Percentiles rank a stretch among this genome's conserved stretches.
Evolutionary conservation across 495 filamentous ascomycete genomes (phyloP).

Genomic region (Penicillium pulvis): DNA sequence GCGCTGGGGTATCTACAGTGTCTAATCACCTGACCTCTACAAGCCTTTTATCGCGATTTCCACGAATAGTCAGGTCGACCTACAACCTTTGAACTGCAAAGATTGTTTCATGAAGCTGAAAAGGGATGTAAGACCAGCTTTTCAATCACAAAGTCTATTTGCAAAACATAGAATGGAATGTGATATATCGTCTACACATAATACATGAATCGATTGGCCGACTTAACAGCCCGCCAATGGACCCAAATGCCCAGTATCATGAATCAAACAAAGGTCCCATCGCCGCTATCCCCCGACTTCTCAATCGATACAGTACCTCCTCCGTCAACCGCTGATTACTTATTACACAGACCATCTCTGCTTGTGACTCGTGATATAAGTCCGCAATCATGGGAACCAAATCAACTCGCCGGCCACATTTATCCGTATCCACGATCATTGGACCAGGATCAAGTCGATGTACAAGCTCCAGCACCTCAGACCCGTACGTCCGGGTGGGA

Average conservation of each 20-base stretch:
- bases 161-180: too few species aligned
- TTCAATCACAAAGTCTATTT: too few species aligned
- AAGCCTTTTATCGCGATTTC: too few species aligned
- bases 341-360: constrained; percentile 71
- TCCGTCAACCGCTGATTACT: constrained; percentile 1
- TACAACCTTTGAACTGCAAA: too few species aligned
- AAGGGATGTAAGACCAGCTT: too few species aligned
- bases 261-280: background rate
- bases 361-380: constrained; percentile 46
- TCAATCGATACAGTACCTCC: background rate
- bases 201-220: too few species aligned
- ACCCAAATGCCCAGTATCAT: background rate
- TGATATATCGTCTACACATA: too few species aligned
- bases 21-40: too few species aligned
- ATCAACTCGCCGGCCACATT: constrained; percentile 42
- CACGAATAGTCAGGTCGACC: too few species aligned
- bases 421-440: constrained; percentile 50
- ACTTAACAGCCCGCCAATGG: too few species aligned
- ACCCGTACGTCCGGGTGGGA: background rate
- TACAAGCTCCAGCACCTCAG: constrained; percentile 22
- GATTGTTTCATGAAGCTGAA: too few species aligned
- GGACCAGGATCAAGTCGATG: constrained; percentile 48
- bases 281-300: background rate
- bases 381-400: constrained; percentile 55
- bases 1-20: too few species aligned